These are phyloP conservation scores for Aspergillus versicolor DNA, from an alignment of 2,329 filamentous ascomycete species.

Conservation along the genomic window DNA sequence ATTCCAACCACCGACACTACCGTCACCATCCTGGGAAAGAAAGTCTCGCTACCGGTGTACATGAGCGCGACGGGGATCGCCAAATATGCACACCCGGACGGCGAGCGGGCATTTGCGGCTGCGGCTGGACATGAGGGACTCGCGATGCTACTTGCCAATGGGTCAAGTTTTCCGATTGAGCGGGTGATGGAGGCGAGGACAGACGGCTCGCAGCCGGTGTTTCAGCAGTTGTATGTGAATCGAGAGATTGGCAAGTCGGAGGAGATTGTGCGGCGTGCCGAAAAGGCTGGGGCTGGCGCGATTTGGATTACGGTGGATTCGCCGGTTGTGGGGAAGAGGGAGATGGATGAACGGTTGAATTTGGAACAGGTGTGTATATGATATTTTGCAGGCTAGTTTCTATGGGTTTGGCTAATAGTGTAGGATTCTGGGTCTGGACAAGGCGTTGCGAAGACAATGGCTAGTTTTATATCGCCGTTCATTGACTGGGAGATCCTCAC, in stretches of 20 bases:
- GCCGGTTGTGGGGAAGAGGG: slow-evolving; percentile 2
- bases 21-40: neutral
- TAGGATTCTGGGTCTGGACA: neutral
- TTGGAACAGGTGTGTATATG: neutral
- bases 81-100: neutral
- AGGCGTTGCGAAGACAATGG: neutral
- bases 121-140: neutral
- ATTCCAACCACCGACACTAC: neutral
- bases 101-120: neutral
- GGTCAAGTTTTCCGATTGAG: neutral
- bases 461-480: neutral
- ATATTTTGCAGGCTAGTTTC: too few species aligned
- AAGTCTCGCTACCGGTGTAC: neutral
- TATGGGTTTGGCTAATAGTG: too few species aligned
- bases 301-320: slow-evolving; percentile 1
- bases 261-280: neutral
- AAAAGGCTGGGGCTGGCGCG: neutral
- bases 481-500: neutral
- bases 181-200: neutral
- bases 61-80: neutral
- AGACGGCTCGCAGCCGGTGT: neutral
- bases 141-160: neutral
- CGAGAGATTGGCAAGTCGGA: neutral
- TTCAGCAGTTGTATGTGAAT: slow-evolving; percentile 2
- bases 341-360: slow-evolving; percentile 1